Conservation (phyloP, 108 stramenopile species). For the Nannochloropsis granulata region DNA sequence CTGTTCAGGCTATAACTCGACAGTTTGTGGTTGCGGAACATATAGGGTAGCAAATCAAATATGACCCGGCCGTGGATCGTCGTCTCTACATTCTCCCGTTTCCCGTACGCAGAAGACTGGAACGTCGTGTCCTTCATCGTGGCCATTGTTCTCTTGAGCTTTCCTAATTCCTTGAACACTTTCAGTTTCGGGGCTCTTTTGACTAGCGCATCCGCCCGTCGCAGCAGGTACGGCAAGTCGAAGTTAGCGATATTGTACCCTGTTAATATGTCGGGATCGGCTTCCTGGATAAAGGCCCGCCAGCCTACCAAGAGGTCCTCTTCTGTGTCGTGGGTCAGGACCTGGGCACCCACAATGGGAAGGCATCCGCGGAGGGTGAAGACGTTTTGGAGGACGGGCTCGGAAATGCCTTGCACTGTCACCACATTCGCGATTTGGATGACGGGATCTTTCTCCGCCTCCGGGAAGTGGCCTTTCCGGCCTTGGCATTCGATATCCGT, state of each 20-base stretch:
- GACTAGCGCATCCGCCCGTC: constrained; percentile 69
- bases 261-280: constrained; percentile 94
- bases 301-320: constrained; percentile 55
- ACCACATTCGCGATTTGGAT: constrained; percentile 97
- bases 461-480: constrained; percentile 61
- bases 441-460: constrained; percentile 95
- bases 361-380: constrained; percentile 89
- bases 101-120: constrained; percentile 86
- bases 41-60: constrained; percentile 97
- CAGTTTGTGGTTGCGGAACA: constrained; percentile 98
- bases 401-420: constrained; percentile 63
- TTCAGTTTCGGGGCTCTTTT: constrained; percentile 22
- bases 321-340: constrained; percentile 79
- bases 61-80: constrained; percentile 89
- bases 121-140: constrained; percentile 90
- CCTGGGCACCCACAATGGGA: constrained; percentile 94
- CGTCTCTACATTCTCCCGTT: constrained; percentile 84
- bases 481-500: constrained; percentile 98
- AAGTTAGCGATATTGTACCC: constrained; percentile 95
- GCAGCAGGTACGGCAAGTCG: constrained; percentile 93
- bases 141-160: constrained; percentile 57
- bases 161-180: constrained; percentile 68
- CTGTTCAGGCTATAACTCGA: constrained; percentile 82
- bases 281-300: constrained; percentile 66
- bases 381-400: constrained; percentile 77